Base-by-base conservation (phyloP, 768 basidiomycete species). In the Agrocybe praecox region DNA sequence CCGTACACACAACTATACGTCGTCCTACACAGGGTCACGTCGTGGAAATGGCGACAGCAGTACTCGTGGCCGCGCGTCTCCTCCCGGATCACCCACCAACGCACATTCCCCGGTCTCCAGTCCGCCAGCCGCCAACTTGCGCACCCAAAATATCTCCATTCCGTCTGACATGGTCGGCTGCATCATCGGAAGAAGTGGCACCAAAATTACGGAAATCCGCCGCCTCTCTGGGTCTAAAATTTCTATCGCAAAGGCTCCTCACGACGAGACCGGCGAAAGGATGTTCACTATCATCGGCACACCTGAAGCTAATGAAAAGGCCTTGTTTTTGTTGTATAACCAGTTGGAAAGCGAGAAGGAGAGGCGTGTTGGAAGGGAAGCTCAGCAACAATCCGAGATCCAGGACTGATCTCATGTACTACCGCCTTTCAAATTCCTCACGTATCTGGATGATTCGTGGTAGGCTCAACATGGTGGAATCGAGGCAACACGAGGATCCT, bases 251-350 rank as follows among this genome's bases (percentile, higher is more conserved):
- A 99, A 99, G 76, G 90, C 92, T 48, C 94, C 97, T n/a, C 97
- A 98, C 69, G 97, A 98, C 67, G 97, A 98, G 68, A 95, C 96
- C 42, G 97, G 96, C 67, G 97, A 99, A 79, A 84, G 97, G 63
- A 98, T 99, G 96, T 99, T 99, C 79, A 94, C 97, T 59, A 98
- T 99, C 71, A 83, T 97, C 46, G 97, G 97, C 53, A 94, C 94
- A 12, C 91, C 94, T 47, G 93, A 95, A 74, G 90, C 93, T 64
- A 98, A 97, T 73, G 96, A 99, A 77, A 96, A 98, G 76, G 97
- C 97, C 2, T 77, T 99, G 56, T 98, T 96, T 81, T 78, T 99
- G 58, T 82, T 99, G 59, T 99, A 98, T 77, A 95, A 96, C 67
- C 96, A 97, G 70, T 79, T 96, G 60, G 96, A 97, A 77, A 94